Evolutionary conservation across 352 stramenopile genomes (phyloP), one percentile per base, ranked within the genome.

Genomic region (Phytophthora hybrid): DNA sequence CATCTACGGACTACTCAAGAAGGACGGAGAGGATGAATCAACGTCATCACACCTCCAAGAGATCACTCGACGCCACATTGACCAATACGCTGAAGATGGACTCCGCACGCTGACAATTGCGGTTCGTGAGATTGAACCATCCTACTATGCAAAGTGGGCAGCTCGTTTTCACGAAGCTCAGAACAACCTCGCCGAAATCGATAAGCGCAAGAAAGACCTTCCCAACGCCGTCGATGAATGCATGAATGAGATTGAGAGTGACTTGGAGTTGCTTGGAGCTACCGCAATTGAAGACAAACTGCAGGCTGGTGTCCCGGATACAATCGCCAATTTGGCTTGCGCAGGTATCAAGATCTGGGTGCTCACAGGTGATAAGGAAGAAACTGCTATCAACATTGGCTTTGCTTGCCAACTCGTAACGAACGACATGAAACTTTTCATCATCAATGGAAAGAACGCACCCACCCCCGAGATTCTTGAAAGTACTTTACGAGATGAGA

Each of bases 381-480:
- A 98, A 73, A 98, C 95, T 5, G 95, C 95, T 19, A 97, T 98
- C 70, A 98, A 98, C 75, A 98, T 98, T 59, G 95, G 89, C 8
- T 97, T 97, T 51, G 89, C 93, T 9, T 97, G 89, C 56, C 89
- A 97, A 53, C 75, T 98, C 13, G 55, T 98, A 19, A 93, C 83
- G n/a, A 90, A 92, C 49, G 77, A 91, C 6, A 97, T 94, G 85
- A 84, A 89, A 23, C 85, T 92, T 21, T 72, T 90, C 18, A 75
- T 92, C 37, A 82, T 95, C 68, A 95, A 85, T 54, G 57, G 77
- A 9, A 89, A 91, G 53, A 74, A 73, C 21, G 90, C 77, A 32
- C 73, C 84, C 14, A 93, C 80, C 0, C 39, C 84, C 0, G 80
- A 90, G 11, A 41, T 69, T 0, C 80, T 92, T 29, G 83, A 90